A percentile compares a stretch with the other conserved stretches of the same genome.
Evolutionary conservation across 2,329 filamentous ascomycete genomes (phyloP).

Genomic region (Graphiopsis chlorocephala): DNA sequence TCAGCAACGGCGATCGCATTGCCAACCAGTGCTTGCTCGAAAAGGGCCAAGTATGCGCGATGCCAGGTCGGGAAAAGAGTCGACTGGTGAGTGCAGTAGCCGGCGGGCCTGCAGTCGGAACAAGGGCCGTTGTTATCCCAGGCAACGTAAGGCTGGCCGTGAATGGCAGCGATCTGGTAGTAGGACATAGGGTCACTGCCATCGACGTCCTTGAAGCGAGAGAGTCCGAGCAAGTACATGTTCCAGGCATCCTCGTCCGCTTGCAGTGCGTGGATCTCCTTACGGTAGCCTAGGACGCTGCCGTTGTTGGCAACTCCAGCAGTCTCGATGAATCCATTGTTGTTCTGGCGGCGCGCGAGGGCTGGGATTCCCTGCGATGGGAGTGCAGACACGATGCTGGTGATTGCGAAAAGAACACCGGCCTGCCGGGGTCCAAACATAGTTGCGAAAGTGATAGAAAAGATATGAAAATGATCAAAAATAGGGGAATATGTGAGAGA

Average conservation of each 20-base stretch:
- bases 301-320: neutral
- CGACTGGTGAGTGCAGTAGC: slow-evolving; percentile 22
- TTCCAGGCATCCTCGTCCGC: slow-evolving; percentile 19
- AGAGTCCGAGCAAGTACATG: slow-evolving; percentile 18
- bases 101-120: slow-evolving; percentile 23
- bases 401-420: slow-evolving; percentile 10
- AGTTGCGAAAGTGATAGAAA: neutral
- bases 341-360: neutral
- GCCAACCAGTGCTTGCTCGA: slow-evolving; percentile 19
- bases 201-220: slow-evolving; percentile 15
- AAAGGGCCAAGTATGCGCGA: slow-evolving; percentile 22
- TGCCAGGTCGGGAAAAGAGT: slow-evolving; percentile 24
- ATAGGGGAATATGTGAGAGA: slow-evolving; percentile 1
- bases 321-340: slow-evolving; percentile 11
- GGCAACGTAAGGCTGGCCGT: slow-evolving; percentile 19
- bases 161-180: slow-evolving; percentile 22
- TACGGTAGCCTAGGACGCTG: slow-evolving; percentile 11
- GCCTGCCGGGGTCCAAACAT: slow-evolving; percentile 13
- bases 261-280: slow-evolving; percentile 17
- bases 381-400: slow-evolving; percentile 9
- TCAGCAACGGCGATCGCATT: slow-evolving; percentile 16
- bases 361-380: neutral
- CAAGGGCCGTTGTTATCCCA: slow-evolving; percentile 20
- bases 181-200: slow-evolving; percentile 17
- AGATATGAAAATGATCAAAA: neutral